These are phyloP conservation scores for Quillaja saponaria DNA, from an alignment of 306 rosid species.

Conservation along the genomic window DNA sequence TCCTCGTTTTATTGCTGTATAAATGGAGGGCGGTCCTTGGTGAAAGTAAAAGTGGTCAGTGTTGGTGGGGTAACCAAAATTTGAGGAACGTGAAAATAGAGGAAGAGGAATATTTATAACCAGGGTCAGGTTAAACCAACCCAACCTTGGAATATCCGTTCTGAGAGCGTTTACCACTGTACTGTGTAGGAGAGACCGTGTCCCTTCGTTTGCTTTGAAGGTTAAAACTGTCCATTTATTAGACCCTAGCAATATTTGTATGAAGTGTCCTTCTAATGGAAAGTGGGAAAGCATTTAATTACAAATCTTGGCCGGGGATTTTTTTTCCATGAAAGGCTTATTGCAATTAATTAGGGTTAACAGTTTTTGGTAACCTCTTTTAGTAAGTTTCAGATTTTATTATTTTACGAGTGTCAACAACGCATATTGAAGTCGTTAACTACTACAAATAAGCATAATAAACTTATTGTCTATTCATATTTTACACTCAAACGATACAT, in stretches of 20 bases:
- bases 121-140: constrained; percentile 19
- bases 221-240: constrained; percentile 12
- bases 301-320: not conserved
- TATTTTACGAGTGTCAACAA: too few species aligned
- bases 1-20: constrained; percentile 33
- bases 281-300: not conserved
- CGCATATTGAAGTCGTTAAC: too few species aligned
- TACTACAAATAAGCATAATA: too few species aligned
- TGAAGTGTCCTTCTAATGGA: not conserved
- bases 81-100: constrained; percentile 13
- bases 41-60: constrained; percentile 27
- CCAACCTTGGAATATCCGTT: not conserved
- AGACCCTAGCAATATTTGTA: not conserved
- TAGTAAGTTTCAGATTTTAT: too few species aligned
- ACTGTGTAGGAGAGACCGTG: constrained; percentile 21
- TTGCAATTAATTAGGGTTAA: too few species aligned
- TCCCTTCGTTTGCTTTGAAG: constrained; percentile 5
- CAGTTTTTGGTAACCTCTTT: too few species aligned
- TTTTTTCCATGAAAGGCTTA: too few species aligned
- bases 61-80: constrained; percentile 9
- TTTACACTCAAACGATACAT: too few species aligned
- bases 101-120: constrained; percentile 18
- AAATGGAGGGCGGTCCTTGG: constrained; percentile 34
- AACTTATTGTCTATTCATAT: too few species aligned
- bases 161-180: not conserved